Percentiles rank a stretch among this genome's conserved stretches.
These are phyloP conservation scores for Hirsutella rhossiliensis DNA, from an alignment of 2,329 filamentous ascomycete species.

Conservation along the genomic window DNA sequence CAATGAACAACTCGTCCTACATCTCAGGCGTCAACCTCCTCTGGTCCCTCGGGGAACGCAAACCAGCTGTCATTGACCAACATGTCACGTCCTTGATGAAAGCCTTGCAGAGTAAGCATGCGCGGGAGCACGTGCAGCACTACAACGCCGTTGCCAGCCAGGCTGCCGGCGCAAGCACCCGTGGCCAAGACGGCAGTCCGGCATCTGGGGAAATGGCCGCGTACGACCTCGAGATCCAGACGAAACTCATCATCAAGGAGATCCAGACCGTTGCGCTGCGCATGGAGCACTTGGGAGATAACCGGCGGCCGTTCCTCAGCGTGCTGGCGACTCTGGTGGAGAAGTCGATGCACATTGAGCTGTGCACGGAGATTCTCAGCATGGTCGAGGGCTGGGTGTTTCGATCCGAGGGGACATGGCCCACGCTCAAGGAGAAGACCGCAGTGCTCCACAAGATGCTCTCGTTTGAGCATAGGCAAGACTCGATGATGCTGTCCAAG, in stretches of 20 bases:
- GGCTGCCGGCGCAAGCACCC: slow-evolving; percentile 27
- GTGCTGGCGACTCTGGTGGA: slow-evolving; percentile 91
- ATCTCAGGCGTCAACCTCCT: slow-evolving; percentile 84
- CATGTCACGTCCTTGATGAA: slow-evolving; percentile 88
- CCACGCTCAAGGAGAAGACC: slow-evolving; percentile 96
- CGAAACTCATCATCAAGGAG: slow-evolving; percentile 83
- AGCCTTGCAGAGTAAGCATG: slow-evolving; percentile 80
- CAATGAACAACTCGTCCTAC: slow-evolving; percentile 68
- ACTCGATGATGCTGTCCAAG: slow-evolving; percentile 76
- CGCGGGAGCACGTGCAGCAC: slow-evolving; percentile 81
- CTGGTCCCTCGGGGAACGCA: slow-evolving; percentile 80
- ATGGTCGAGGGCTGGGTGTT: slow-evolving; percentile 98
- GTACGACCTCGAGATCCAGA: slow-evolving; percentile 80
- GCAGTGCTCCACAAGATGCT: slow-evolving; percentile 99
- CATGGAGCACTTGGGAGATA: slow-evolving; percentile 87
- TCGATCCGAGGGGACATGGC: slow-evolving; percentile 86
- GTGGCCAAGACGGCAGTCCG: slow-evolving; percentile 41
- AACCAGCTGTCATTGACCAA: slow-evolving; percentile 76
- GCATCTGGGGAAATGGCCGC: slow-evolving; percentile 47
- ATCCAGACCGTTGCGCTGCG: slow-evolving; percentile 85
- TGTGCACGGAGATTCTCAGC: slow-evolving; percentile 85
- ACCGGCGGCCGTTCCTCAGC: slow-evolving; percentile 84
- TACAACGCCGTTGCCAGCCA: slow-evolving; percentile 48
- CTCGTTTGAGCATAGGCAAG: slow-evolving; percentile 75
- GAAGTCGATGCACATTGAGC: slow-evolving; percentile 73